Base-by-base conservation (phyloP, 768 basidiomycete genomes). In the Pleurotus eryngii region DNA sequence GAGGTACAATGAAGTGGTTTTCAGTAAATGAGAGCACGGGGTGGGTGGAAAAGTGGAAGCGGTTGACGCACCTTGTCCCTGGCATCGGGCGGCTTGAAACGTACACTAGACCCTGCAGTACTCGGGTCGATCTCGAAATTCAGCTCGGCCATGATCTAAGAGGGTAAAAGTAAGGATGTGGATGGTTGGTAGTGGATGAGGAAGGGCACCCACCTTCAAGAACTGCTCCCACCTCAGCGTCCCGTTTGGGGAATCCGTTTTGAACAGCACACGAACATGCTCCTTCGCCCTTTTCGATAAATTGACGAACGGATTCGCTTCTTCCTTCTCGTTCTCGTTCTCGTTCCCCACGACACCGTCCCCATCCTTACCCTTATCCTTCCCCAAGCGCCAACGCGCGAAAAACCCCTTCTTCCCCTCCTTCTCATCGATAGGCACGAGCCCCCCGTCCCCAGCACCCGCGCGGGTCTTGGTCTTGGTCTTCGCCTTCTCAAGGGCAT, bases 141-240 rank as follows among this genome's bases (percentile, higher is more conserved):
- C 82, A 92, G 84, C 47, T 87, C 87, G 38, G 75, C 72, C 89
- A 92, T 89, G 38, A 89, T 71, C 90, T 91, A 62, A 45, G 35
- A 56, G 24, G 24, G 24, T 5, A 1, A 26, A 26, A 26, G 24
- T 5, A 5, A 26, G 24, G 24, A 1, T 4, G 24, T 26, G 24
- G 5, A 26, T 26, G 24, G 24, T 20, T 20, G 20, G 20, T 20
- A 20, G 20, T 8, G 27, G 27, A 30, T 27, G 27, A 6, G 6
- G 5, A 6, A 8, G 27, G 27, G 27, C 24, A 54, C 71, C 49
- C 57, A 88, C 91, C 76, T 83, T 87, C 35, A 91, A 66, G 67
- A 93, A 90, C 57, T 82, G 73, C 37, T 92, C 87, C 91, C 91
- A 92, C 59, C 86, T 86, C 85, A 93, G 83, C 18, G 81, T 67